Conservation (phyloP, 805 yeast genomes). For the Clavispora vitiphila region DNA sequence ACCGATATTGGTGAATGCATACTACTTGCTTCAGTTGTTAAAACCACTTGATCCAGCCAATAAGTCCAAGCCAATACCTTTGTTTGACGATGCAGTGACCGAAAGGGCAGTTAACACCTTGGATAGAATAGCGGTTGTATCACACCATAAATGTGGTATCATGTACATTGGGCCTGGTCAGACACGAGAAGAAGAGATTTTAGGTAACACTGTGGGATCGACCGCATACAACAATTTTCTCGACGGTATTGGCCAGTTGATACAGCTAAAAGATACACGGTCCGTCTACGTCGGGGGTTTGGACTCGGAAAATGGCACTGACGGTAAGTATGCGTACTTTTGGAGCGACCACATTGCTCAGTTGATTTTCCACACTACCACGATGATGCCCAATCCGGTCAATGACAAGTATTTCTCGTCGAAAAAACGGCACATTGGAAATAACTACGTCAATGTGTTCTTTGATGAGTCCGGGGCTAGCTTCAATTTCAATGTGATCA, state of each 20-base stretch:
- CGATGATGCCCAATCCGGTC: conserved; percentile 64
- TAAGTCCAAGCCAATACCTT: conserved; percentile 41
- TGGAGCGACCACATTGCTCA: conserved; percentile 73
- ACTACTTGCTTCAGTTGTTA: conserved; percentile 47
- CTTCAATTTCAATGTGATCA: conserved; percentile 65
- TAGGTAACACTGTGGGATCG: conserved; percentile 64
- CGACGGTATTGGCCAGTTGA: conserved; percentile 52
- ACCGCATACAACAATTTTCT: conserved; percentile 55
- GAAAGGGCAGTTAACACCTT: conserved; percentile 52
- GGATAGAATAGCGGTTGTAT: conserved; percentile 74
- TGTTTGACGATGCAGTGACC: conserved; percentile 44
- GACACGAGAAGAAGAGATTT: conserved; percentile 54
- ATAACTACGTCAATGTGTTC: conserved; percentile 73
- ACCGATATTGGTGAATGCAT: conserved; percentile 28
- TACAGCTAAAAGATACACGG: conserved; percentile 50
- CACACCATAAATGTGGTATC: conserved; percentile 74
- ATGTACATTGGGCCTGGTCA: conserved; percentile 72
- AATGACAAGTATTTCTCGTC: conserved; percentile 41
- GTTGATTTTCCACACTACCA: conserved; percentile 71
- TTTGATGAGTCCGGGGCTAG: conserved; percentile 68
- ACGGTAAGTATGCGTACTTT: conserved; percentile 70
- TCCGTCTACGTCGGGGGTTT: conserved; percentile 68
- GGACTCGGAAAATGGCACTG: conserved; percentile 62
- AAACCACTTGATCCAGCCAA: conserved; percentile 35
- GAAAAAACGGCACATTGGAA: conserved; percentile 85